Evolutionary conservation across 257 asterid genomes (phyloP).

Genomic region (Petrea volubilis): DNA sequence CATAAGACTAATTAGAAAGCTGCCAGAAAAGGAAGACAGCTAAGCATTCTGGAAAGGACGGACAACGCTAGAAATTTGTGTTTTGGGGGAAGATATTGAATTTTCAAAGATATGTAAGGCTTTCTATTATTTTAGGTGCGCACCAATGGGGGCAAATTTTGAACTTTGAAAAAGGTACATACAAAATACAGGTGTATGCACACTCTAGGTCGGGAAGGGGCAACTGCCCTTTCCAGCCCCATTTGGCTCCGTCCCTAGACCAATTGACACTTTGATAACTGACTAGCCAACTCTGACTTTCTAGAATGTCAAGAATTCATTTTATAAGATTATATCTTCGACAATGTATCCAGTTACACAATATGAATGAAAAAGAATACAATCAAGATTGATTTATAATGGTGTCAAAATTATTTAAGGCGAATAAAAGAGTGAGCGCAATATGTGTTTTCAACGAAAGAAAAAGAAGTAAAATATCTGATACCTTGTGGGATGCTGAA

Average conservation of each 20-base stretch:
- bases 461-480: not conserved
- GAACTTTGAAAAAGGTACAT: too few species aligned
- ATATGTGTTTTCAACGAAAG: not conserved
- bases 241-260: too few species aligned
- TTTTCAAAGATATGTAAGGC: too few species aligned
- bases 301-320: not conserved
- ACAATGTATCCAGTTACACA: not conserved
- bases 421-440: not conserved
- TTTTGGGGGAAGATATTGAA: too few species aligned
- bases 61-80: too few species aligned
- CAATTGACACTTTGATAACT: too few species aligned
- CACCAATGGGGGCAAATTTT: too few species aligned
- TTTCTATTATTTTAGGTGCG: too few species aligned
- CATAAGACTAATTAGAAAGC: not conserved
- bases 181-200: too few species aligned
- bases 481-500: constrained; percentile 87
- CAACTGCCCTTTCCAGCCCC: too few species aligned
- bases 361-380: not conserved
- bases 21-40: not conserved
- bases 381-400: not conserved
- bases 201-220: too few species aligned
- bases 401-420: not conserved
- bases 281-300: not conserved
- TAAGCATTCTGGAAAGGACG: not conserved
- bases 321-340: not conserved